Percentiles rank a stretch among this genome's conserved stretches.
Conservation (phyloP, 2,329 filamentous ascomycete species). For the Colletotrichum horii region DNA sequence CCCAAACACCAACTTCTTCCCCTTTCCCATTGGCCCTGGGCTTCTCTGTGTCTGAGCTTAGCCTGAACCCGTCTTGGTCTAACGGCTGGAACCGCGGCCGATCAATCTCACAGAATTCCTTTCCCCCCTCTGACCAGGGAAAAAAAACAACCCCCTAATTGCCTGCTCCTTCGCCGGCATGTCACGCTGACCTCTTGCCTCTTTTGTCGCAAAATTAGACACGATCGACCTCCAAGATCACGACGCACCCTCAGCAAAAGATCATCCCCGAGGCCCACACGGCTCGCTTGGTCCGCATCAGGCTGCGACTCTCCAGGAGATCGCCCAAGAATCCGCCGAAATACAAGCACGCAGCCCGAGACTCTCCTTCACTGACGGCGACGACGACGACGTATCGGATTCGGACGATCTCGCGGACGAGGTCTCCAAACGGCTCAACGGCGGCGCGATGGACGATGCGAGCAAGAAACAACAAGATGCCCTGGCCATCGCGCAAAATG, state of each 20-base stretch:
- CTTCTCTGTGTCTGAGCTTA: conserved; percentile 15
- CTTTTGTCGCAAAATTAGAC: conserved; percentile 57
- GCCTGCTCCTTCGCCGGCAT: not conserved
- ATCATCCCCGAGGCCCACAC: conserved; percentile 61
- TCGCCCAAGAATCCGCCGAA: conserved; percentile 76
- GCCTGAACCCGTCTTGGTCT: conserved; percentile 19
- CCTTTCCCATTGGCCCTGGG: conserved; percentile 11
- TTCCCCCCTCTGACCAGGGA: not conserved
- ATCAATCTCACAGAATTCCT: conserved; percentile 19
- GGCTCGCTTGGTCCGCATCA: conserved; percentile 75
- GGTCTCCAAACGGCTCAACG: conserved; percentile 43
- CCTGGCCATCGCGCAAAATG: conserved; percentile 67
- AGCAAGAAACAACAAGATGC: conserved; percentile 41
- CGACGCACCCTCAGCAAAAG: conserved; percentile 81
- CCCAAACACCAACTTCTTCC: conserved; percentile 9
- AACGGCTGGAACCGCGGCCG: conserved; percentile 16
- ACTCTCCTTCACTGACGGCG: conserved; percentile 54
- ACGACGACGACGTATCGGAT: conserved; percentile 45
- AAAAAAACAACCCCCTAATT: not conserved
- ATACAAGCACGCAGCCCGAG: conserved; percentile 71
- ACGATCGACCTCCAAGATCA: conserved; percentile 94
- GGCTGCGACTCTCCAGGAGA: conserved; percentile 81
- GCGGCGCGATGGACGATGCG: conserved; percentile 24
- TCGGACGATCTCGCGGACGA: conserved; percentile 49
- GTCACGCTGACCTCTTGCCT: conserved; percentile 16